Evolutionary conservation across 2,329 filamentous ascomycete genomes (phyloP).

Genomic region (Passalora sequoiae): DNA sequence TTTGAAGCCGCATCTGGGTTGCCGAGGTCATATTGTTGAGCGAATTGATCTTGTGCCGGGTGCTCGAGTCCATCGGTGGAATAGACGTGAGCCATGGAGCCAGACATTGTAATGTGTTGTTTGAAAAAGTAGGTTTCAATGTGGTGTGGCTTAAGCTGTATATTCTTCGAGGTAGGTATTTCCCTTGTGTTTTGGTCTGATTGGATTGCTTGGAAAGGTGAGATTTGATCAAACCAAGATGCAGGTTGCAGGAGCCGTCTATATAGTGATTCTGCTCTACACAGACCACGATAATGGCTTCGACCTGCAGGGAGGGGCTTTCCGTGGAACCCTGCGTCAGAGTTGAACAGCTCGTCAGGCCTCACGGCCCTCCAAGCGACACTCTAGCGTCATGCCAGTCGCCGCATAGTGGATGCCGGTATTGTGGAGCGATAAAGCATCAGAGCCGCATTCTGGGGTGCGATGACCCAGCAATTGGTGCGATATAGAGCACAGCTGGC

Average conservation of each 20-base stretch:
- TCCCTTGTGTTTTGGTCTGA: slow-evolving; percentile 1
- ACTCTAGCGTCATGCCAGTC: slow-evolving; percentile 7
- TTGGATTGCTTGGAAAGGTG: no score
- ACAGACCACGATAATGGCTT: no score
- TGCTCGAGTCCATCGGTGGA: slow-evolving; percentile 10
- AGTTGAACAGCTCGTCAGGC: slow-evolving; percentile 4
- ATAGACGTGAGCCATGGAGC: slow-evolving; percentile 8
- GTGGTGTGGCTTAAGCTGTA: no score
- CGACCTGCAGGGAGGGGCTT: no score
- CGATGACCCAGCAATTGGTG: neutral
- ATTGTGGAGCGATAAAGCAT: neutral
- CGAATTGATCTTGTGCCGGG: slow-evolving; percentile 40
- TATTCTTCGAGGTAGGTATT: no score
- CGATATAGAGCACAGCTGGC: neutral
- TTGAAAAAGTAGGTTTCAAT: no score
- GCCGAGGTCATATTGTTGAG: slow-evolving; percentile 40
- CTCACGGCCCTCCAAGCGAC: slow-evolving; percentile 6
- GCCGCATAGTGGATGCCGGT: slow-evolving; percentile 5
- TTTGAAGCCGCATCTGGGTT: slow-evolving; percentile 39
- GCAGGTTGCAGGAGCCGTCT: neutral
- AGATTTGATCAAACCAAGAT: no score
- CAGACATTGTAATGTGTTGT: slow-evolving; percentile 3
- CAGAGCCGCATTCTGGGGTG: neutral
- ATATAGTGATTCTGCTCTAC: no score
- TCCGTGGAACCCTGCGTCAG: slow-evolving; percentile 28